Base-by-base conservation (phyloP, 1,139 yeast species). In the Hanseniaspora uvarum region DNA sequence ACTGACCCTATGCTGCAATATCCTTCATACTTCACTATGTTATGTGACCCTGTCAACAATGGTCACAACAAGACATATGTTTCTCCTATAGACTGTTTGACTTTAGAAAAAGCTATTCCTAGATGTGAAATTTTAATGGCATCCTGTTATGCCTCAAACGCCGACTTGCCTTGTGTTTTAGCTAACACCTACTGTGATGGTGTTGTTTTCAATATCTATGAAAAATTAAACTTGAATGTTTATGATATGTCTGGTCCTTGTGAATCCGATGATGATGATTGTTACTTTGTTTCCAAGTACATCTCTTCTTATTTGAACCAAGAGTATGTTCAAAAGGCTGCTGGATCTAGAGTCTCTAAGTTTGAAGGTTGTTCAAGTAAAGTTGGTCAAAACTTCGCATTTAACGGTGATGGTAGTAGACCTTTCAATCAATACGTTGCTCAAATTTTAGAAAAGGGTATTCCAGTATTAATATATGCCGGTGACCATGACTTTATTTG, bases 1-100 rank as follows among this genome's bases (percentile, higher is more conserved):
- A 88, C 96, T 54, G 97, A 92, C 69, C 88, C 95, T 18, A 78
- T 86, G 68, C 80, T 81, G 58, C 98, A 92, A 72, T 86, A 84
- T 69, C 84, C 83, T 62, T 81, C 81, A 69, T 92, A 87, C 71
- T 85, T 86, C 72, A 95, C 94, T 68, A 92, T 92, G 98, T 97
- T 96, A 11, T 92, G 98, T 71, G 96, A 96, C 60, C 52, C 52
- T 38, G n/a, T 47, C 23, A 28, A 47, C 45, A 47, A 47, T 16
- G 52, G 52, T 3, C 52, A 26, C 26, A 47, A 47, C 26, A 47
- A 47, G 30, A 47, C 52, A 1, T 47, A 38, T 23, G 50, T 40
- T 14, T 61, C 64, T 33, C 86, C 83, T 52, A 89, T 83, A 59
- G 83, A 85, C 68, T 92, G 98, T 73, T 77, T 80, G 55, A 72